These are phyloP conservation scores for Nepenthes gracilis DNA, from an alignment of 148 eudicot genomes.

Conservation along the genomic window DNA sequence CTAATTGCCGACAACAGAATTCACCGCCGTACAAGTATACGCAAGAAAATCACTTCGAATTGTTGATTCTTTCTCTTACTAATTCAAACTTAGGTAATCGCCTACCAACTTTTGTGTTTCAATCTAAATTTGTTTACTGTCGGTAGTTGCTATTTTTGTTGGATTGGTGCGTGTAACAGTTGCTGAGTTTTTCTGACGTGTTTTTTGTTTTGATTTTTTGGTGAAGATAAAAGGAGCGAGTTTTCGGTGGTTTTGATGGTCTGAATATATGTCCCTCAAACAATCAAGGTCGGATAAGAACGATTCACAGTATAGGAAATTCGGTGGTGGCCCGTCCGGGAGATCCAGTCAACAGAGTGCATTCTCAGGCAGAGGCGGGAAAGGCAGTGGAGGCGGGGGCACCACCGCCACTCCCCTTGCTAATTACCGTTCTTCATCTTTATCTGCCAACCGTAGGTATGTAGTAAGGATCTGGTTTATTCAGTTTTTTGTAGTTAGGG, in stretches of 20 bases:
- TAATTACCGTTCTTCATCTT: conserved; percentile 9
- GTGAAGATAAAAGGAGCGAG: conserved; percentile 2
- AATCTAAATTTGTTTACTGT: not conserved
- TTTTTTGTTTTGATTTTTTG: conserved; percentile 3
- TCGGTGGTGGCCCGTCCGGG: conserved; percentile 43
- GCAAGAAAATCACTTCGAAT: conserved; percentile 25
- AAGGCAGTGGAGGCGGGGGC: conserved; percentile 29
- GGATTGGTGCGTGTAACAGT: not conserved
- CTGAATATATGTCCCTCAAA: conserved; percentile 84
- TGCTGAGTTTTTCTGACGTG: not conserved
- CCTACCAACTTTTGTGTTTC: not conserved
- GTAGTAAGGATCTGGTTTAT: conserved; percentile 5
- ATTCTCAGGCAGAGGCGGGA: conserved; percentile 27
- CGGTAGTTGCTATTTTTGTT: too few relatives aligned
- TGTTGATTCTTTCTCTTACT: not conserved
- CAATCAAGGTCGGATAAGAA: conserved; percentile 73
- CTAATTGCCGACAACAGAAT: conserved; percentile 2
- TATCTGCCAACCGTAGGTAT: conserved; percentile 40
- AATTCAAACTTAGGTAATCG: too few relatives aligned
- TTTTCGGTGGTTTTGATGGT: conserved; percentile 18
- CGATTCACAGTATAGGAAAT: conserved; percentile 52
- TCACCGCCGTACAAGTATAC: conserved; percentile 1
- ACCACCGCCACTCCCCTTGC: conserved; percentile 43
- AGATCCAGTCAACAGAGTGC: conserved; percentile 36
- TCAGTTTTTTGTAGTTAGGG: conserved; percentile 7